Conservation (phyloP, 2,329 filamentous ascomycete genomes). For the Lachnellula suecica region DNA sequence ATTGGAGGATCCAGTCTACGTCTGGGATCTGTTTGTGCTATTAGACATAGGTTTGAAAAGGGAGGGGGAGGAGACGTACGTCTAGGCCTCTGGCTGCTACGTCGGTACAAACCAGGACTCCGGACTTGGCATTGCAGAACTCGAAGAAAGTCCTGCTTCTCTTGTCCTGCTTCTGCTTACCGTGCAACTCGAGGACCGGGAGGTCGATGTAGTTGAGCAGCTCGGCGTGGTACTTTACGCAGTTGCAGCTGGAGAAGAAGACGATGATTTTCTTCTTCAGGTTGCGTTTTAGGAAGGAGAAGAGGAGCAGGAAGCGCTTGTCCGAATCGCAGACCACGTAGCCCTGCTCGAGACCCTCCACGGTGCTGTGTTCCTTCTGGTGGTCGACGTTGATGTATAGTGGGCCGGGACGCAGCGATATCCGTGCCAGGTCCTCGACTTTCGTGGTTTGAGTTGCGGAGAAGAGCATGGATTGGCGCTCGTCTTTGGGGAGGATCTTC, state of each 20-base stretch:
- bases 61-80: conserved; percentile 51
- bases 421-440: conserved; percentile 92
- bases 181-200: conserved; percentile 81
- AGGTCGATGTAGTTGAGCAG: conserved; percentile 97
- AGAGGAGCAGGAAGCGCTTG: conserved; percentile 89
- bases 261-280: conserved; percentile 92
- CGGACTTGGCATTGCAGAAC: conserved; percentile 81
- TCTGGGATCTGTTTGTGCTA: conserved; percentile 67
- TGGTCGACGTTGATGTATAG: conserved; percentile 97
- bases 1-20: conserved; percentile 96
- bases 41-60: conserved; percentile 16
- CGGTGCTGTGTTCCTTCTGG: conserved; percentile 84
- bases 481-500: conserved; percentile 84
- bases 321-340: conserved; percentile 93
- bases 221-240: conserved; percentile 93
- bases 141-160: conserved; percentile 99
- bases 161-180: conserved; percentile 98
- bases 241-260: conserved; percentile 90
- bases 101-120: conserved; percentile 92
- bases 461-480: conserved; percentile 96
- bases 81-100: conserved; percentile 93
- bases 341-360: conserved; percentile 91
- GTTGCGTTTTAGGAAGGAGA: conserved; percentile 90
- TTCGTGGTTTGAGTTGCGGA: conserved; percentile 98
- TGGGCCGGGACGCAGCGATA: conserved; percentile 86